Evolutionary conservation across 2,329 filamentous ascomycete species (phyloP), one percentile per base, ranked within the genome.

Genomic region (Beauveria caledonica): DNA sequence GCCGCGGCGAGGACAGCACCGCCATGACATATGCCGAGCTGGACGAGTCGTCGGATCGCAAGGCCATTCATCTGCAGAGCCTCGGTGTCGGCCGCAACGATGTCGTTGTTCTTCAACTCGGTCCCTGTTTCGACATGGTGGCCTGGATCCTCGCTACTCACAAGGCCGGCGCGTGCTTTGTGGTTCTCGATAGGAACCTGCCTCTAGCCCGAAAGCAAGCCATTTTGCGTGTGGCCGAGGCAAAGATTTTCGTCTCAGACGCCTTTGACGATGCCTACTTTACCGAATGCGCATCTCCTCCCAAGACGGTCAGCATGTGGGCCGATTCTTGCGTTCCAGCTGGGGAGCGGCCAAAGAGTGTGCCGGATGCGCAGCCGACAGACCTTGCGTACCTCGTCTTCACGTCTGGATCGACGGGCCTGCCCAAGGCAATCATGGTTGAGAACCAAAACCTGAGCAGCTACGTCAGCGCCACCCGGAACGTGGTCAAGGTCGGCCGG

Each of bases 401-500:
- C 42, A 57, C 54, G 6, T 60, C 58, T 21, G 58, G 58, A 27
- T 60, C 58, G 10, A 60, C 58, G 2, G 58, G 58, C 40, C 19
- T 11, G 25, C 58, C 58, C 49, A 60, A 60, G 49, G 58, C 49
- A 1, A 55, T 60, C 40, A 44, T 54, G 33, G 58, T 60, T 19
- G 58, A 60, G 39, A 36, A 54, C 17, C 39, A 33, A 15, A 53
- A 60, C 50, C 27, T 54, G 9, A 39, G 49, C 49, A 60, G 50
- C 39, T 60, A 54, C 49, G 58, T 60, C 19, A 54, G 40, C 49
- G 36, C 49, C 17, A 48, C 58, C 8, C 21, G 49, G 1, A 17
- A 29, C 29, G 49, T 46, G 2, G 49, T 54, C 19, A 36, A 33
- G 49, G 19, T 54, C 33, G 58, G 58, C 39, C 27, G 10, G 8